Percentiles rank a stretch among this genome's conserved stretches.
These are phyloP conservation scores for Schwanniomyces vanrijiae DNA, from an alignment of 805 yeast genomes.

Conservation along the genomic window DNA sequence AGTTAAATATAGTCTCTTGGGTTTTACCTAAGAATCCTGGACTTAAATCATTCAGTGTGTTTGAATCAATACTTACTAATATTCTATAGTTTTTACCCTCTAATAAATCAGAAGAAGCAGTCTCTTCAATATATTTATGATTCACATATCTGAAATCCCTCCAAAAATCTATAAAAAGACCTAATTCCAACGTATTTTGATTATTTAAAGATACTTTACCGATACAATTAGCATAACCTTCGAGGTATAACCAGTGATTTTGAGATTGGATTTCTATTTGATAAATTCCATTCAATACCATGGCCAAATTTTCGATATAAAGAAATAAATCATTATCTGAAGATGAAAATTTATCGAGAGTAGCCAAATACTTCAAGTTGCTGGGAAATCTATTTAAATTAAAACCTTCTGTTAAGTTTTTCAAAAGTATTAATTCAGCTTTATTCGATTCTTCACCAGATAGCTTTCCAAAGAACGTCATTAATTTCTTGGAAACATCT, in stretches of 20 bases:
- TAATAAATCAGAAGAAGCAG: conserved; percentile 1
- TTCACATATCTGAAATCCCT: conserved; percentile 27
- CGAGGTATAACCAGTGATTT: conserved; percentile 17
- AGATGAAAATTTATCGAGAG: conserved; percentile 33
- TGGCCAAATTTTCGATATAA: conserved; percentile 29
- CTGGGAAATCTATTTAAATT: conserved; percentile 30
- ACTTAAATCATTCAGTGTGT: conserved; percentile 6
- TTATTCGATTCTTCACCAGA: conserved; percentile 6
- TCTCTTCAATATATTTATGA: conserved; percentile 14
- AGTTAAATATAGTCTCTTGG: conserved; percentile 21
- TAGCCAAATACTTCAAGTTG: conserved; percentile 36
- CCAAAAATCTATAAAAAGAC: conserved; percentile 39
- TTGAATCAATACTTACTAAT: conserved; percentile 19
- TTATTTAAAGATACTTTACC: conserved; percentile 32
- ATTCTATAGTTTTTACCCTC: conserved; percentile 20
- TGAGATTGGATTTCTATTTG: conserved; percentile 19
- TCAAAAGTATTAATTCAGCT: conserved; percentile 30
- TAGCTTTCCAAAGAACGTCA: conserved; percentile 19
- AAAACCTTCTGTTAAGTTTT: conserved; percentile 18
- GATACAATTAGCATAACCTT: conserved; percentile 23
- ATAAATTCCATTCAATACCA: conserved; percentile 25
- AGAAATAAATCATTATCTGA: conserved; percentile 29
- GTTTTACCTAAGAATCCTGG: conserved; percentile 21
- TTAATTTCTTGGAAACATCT: conserved; percentile 10
- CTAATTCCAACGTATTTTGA: conserved; percentile 19